Conservation (phyloP, 441 rosid genomes). For the Manihot esculenta region DNA sequence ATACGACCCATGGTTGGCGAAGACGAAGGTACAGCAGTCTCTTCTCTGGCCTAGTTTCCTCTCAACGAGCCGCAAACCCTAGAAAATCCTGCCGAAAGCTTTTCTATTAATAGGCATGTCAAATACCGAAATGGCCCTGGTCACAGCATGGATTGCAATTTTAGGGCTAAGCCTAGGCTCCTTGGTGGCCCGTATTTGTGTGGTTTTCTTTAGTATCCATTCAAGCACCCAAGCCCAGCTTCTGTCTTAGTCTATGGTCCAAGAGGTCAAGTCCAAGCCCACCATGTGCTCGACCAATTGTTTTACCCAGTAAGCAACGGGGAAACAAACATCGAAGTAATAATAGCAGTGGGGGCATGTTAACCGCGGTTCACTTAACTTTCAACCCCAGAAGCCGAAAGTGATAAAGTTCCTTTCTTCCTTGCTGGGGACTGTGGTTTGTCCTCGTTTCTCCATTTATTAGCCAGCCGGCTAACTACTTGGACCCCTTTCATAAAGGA, state of each 20-base stretch:
- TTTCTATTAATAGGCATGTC: slow-evolving; percentile 2
- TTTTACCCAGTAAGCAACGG: no score
- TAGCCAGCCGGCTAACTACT: background rate
- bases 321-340: no score
- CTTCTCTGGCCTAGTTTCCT: slow-evolving; percentile 12
- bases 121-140: background rate
- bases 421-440: background rate
- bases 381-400: no score
- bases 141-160: background rate
- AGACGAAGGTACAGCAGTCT: no score
- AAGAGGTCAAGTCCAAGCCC: background rate
- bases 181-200: background rate
- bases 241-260: background rate
- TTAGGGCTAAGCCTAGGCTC: background rate
- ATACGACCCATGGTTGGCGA: slow-evolving; percentile 72
- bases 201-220: no score
- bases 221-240: no score
- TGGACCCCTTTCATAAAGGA: background rate
- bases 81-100: background rate
- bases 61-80: slow-evolving; percentile 31
- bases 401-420: background rate
- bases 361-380: no score
- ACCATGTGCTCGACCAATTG: background rate
- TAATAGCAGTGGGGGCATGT: no score
- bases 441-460: background rate